Evolutionary conservation across 2,329 filamentous ascomycete genomes (phyloP).

Genomic region (Colletotrichum karsti): DNA sequence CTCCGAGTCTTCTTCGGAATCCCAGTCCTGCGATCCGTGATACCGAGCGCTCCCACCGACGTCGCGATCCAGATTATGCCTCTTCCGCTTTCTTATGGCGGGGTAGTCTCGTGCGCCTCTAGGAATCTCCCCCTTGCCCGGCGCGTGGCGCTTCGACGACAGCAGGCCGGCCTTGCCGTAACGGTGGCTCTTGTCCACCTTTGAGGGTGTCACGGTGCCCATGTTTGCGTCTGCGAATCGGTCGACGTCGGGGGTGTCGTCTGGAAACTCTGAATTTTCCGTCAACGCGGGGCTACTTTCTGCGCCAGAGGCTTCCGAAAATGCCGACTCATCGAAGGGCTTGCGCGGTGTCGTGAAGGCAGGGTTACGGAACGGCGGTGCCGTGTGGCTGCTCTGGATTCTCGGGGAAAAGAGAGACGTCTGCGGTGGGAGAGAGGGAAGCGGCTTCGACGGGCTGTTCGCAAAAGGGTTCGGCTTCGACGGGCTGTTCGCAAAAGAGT

Average conservation of each 20-base stretch:
- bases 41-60: constrained; percentile 57
- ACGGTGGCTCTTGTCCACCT: constrained; percentile 54
- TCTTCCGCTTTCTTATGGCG: constrained; percentile 61
- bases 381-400: constrained; percentile 49
- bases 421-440: constrained; percentile 48
- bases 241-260: constrained; percentile 63
- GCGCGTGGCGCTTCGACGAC: constrained; percentile 48
- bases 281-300: constrained; percentile 69
- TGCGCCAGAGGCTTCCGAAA: constrained; percentile 65
- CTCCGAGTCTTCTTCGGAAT: constrained; percentile 60
- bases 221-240: constrained; percentile 52
- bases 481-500: constrained; percentile 42
- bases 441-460: constrained; percentile 50
- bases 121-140: constrained; percentile 73
- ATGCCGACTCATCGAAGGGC: constrained; percentile 59
- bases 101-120: constrained; percentile 51
- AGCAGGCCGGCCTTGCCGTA: constrained; percentile 49
- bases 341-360: constrained; percentile 71
- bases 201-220: constrained; percentile 55
- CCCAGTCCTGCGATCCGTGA: constrained; percentile 49
- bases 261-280: constrained; percentile 62
- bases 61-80: constrained; percentile 59
- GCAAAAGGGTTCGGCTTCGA: constrained; percentile 36
- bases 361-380: constrained; percentile 67
- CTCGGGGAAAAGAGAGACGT: constrained; percentile 57